Evolutionary conservation across 176 grass and related monocot species (phyloP).

Genomic region (Oryza coarctata): DNA sequence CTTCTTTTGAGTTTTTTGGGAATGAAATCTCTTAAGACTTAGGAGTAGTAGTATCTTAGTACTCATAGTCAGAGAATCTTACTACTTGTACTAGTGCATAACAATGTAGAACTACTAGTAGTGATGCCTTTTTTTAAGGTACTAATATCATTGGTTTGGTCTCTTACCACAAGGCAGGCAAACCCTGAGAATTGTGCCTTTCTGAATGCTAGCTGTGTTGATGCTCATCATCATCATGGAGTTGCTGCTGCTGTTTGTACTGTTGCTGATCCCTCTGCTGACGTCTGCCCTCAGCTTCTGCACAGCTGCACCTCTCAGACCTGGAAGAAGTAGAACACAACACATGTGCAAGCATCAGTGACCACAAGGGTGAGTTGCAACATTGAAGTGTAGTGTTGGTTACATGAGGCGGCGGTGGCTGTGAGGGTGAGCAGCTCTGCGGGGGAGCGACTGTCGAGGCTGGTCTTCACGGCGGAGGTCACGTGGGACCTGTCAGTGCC

Average conservation of each 20-base stretch:
- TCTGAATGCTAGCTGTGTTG: conserved; percentile 51
- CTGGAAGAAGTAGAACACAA: conserved; percentile 39
- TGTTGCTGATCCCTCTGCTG: conserved; percentile 22
- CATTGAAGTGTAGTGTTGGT: not conserved
- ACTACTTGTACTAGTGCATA: not conserved
- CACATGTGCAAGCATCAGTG: not conserved
- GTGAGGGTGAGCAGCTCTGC: conserved; percentile 64
- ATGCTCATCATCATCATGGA: conserved; percentile 49
- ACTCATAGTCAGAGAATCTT: not conserved
- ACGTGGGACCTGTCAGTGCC: conserved; percentile 50
- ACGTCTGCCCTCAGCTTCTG: conserved; percentile 62
- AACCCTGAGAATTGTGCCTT: conserved; percentile 56
- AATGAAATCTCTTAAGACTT: not conserved
- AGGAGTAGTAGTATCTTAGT: conserved; percentile 2
- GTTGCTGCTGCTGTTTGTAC: not conserved
- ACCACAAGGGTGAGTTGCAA: not conserved
- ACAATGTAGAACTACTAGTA: not conserved
- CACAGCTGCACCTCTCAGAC: conserved; percentile 67
- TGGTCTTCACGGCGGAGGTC: conserved; percentile 56
- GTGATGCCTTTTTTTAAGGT: not conserved
- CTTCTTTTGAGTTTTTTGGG: not conserved
- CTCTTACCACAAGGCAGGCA: conserved; percentile 66
- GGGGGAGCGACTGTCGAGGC: conserved; percentile 55
- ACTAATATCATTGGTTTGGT: conserved; percentile 1
- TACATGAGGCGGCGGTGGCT: conserved; percentile 83